phyloP scores from a whole-genome alignment of 768 basidiomycete genomes.

The Rhizopogon vulgaris region DNA sequence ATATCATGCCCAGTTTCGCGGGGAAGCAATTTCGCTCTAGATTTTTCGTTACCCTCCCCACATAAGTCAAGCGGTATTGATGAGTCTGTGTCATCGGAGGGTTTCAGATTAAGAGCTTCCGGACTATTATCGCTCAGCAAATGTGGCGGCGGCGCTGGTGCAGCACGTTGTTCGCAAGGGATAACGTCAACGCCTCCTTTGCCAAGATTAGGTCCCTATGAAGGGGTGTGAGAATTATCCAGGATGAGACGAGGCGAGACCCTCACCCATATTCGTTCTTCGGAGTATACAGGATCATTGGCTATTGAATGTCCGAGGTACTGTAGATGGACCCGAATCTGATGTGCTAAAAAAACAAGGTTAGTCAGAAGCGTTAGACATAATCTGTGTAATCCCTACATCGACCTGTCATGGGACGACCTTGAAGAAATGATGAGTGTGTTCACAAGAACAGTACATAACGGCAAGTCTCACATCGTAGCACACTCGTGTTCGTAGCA shows the following conservation, averaged over 20 bases:
- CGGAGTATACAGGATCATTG: conserved; percentile 92
- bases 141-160: conserved; percentile 49
- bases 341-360: conserved; percentile 63
- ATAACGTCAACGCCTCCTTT: conserved; percentile 75
- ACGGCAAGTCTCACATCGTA: conserved; percentile 55
- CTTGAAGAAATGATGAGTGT: conserved; percentile 30
- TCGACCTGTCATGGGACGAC: conserved; percentile 85
- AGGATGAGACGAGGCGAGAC: background rate
- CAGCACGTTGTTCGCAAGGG: conserved; percentile 59
- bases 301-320: conserved; percentile 90
- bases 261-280: conserved; percentile 66
- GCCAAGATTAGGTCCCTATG: conserved; percentile 65
- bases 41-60: conserved; percentile 5
- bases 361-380: background rate
- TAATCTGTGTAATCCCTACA: conserved; percentile 46
- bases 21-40: conserved; percentile 48
- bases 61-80: background rate
- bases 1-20: conserved; percentile 85
- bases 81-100: background rate
- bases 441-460: background rate
- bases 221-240: background rate
- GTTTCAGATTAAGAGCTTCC: conserved; percentile 30
- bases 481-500: conserved; percentile 75
- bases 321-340: conserved; percentile 95
- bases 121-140: conserved; percentile 35